Conservation (phyloP, 768 basidiomycete genomes). For the Wakefieldia striispora region DNA sequence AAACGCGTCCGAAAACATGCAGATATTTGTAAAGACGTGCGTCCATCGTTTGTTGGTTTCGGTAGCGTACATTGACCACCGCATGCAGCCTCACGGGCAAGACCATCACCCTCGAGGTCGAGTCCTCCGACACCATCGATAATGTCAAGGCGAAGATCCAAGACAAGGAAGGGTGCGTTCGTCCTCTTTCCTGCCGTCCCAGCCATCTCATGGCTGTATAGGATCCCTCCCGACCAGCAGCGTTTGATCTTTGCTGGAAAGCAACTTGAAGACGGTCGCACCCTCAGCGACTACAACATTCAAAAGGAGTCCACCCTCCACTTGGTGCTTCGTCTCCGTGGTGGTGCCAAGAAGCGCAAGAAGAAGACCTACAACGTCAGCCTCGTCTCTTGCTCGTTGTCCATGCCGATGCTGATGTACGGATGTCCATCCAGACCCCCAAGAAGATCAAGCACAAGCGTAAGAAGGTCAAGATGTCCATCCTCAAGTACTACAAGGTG, state of each 20-base stretch:
- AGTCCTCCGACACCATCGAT: conserved; percentile 96
- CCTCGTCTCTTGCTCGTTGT: conserved; percentile 7
- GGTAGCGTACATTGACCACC: conserved; percentile 6
- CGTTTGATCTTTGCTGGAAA: conserved; percentile 99
- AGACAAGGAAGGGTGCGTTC: conserved; percentile 87
- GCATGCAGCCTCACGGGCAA: conserved; percentile 88
- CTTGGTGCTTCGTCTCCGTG: conserved; percentile 94
- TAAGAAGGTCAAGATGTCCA: conserved; percentile 99
- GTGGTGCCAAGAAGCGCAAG: conserved; percentile 99
- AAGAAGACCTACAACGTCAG: conserved; percentile 98
- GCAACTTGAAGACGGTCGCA: conserved; percentile 98
- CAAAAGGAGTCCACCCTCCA: conserved; percentile 99
- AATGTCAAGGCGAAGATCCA: conserved; percentile 98
- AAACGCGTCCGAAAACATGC: conserved; percentile 78
- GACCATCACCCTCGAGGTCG: conserved; percentile 97
- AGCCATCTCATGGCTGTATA: conserved; percentile 27
- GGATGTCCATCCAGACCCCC: conserved; percentile 60
- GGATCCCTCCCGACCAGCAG: conserved; percentile 93
- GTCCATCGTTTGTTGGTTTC: conserved; percentile 27
- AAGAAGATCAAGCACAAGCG: conserved; percentile 99
- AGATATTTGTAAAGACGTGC: conserved; percentile 98
- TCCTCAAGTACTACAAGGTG: conserved; percentile 99
- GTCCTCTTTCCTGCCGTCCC: background rate
- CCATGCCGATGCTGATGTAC: conserved; percentile 4
- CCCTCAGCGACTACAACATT: conserved; percentile 93